Base-by-base conservation (phyloP, 768 basidiomycete species). In the Neoboletus magnificus region DNA sequence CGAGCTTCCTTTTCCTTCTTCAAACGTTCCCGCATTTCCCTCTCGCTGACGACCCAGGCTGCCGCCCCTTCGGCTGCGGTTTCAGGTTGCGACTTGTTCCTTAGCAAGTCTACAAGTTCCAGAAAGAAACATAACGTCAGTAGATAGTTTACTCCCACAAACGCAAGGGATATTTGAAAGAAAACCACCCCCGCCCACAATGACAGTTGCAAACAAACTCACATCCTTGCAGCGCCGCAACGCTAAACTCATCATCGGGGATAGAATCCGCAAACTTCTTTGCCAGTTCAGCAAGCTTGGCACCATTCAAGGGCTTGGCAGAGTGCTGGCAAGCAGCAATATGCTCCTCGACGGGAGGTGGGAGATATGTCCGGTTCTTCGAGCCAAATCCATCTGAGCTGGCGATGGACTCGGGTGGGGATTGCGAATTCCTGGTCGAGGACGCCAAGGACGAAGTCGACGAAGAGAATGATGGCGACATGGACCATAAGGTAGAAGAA, bases 201-300 rank as follows among this genome's bases (percentile, higher is more conserved):
- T 40, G 41, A 56, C 57, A 50, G 62, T 58, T 55, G 62, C 60
- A 45, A 58, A 51, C 23, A 64, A 35, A 85, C 89, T 81, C 70
- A 90, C 89, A 93, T 70, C 91, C 93, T 74, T 95, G 93, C 51
- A 97, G 76, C 54, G 91, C 87, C 20, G 93, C 93, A 52, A 94
- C 89, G 65, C 89, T 90, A 66, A 94, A 91, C 74, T 90, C 88
- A 39, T 87, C 85, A 36, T 92, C 88, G 0, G 93, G 91, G 22
- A 95, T 84, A 23, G 82, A 76, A 58, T 90, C 88, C 5, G 91
- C 89, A 65, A 95, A 95, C 55, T 76, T 65, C 74, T 87, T 84
- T 11, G 91, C 91, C 16, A 94, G 76, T n/a, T 71, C 63, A 27
- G 81, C 83, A 25, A 93, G 77, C 55, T 81, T 84, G 62, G 74